Base-by-base conservation (phyloP, 257 asterid genomes). In the Scutellaria baicalensis region DNA sequence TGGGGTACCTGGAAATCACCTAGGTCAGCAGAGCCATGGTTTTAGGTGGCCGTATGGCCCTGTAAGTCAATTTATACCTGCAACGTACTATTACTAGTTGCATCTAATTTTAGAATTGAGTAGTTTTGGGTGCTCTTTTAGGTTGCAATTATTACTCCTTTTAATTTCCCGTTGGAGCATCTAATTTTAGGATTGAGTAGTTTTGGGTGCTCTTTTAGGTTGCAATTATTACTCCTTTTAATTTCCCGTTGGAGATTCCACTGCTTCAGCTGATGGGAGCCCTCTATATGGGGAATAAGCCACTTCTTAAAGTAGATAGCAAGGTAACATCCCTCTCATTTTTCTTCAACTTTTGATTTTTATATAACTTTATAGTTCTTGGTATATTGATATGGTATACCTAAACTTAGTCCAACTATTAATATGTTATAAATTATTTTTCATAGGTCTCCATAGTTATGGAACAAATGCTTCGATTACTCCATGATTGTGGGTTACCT, bases 21-120 rank as follows among this genome's bases (percentile, higher is more conserved):
- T 94, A 55, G 99, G 99, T 50, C 98, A 94, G 83, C 97, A 89
- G 65, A 94, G 97, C 82, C 95, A 91, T 84, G 98, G 98, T 68
- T 94, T 88, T 77, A 88, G 96, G 69, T 94, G 99, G 99, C 99
- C 98, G 64, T 91, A 88, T 70, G 99, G 99, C 56, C 93, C 98
- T 40, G 98, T 94, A 85, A 88, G 97, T 59, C 52, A 6, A 66
- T 27, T 27, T 27, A 27, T 55, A 56, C 36, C 36, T 62, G 9
- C 21, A 40, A 13, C 33, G 4, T 27, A 27, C 33, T n/a, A n/a
- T n/a, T n/a, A n/a, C n/a, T n/a, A n/a, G n/a, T n/a, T n/a, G 86
- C n/a, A n/a, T n/a, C n/a, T n/a, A n/a, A n/a, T n/a, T n/a, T 59
- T 51, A 49, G 33, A 44, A 64, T 18, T 48, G 36, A 36, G 13